Evolutionary conservation across 2,329 filamentous ascomycete species (phyloP), one percentile per base, ranked within the genome.

Genomic region (Fusarium gaditjirri): DNA sequence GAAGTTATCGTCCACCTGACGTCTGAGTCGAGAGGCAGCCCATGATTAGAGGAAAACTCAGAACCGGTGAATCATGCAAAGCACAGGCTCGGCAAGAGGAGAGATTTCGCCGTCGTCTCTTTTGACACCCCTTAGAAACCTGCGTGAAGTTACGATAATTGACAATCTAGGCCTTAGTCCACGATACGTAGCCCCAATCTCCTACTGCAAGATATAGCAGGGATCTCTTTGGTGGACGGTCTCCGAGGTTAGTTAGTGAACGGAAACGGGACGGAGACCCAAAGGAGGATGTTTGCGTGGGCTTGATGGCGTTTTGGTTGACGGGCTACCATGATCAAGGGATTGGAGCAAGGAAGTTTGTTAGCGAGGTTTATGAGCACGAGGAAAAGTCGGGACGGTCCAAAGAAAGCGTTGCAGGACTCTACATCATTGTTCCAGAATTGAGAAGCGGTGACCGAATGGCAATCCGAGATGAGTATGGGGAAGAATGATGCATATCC

Each of bases 351-450:
- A 53, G 49, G 25, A 52, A 38, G 35, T 56, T 42, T 60, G 55
- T 55, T 44, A 60, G 68, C 54, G 41, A 60, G 31, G 36, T 36
- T 46, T 44, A 66, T 36, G 43, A 23, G 52, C 36, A 78, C 77
- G 77, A 79, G 68, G 77, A 79, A 65, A 67, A 74, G 64, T 53
- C 77, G 77, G 77, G 64, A 73, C 47, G 61, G 58, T 53, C 21
- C 38, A 35, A 25, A 35, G 11, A 56, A 53, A 64, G 58, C 56
- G 46, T 54, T 63, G 31, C 49, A 62, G 41, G 41, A 61, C 57
- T 56, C 54, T 57, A 55, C 53, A 53, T 47, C 61, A 60, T 66
- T 56, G 49, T 53, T 47, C 62, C 59, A 72, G 66, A 68, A 52
- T 31, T 49, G 41, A 55, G 53, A 67, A 72, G 74, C 66, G 71